Conservation (phyloP, 257 asterid species). For the Primulina eburnea region DNA sequence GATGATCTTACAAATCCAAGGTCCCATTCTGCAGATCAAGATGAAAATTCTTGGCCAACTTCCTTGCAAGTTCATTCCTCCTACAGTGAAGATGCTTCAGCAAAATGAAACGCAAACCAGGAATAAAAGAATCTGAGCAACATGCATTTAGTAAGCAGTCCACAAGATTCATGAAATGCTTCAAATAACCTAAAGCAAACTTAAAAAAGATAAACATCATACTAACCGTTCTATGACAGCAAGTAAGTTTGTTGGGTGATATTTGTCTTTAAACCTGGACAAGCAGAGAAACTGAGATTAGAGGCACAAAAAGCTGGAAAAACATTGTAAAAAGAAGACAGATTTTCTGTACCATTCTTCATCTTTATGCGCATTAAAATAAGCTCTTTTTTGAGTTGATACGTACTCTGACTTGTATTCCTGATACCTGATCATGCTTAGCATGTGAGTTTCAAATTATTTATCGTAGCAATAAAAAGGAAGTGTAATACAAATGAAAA, state of each 20-base stretch:
- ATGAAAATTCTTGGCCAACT: conserved; percentile 78
- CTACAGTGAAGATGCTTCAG: conserved; percentile 36
- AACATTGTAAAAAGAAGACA: neutral
- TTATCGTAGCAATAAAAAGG: neutral
- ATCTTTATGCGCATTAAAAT: conserved; percentile 79
- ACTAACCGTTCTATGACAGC: conserved; percentile 81
- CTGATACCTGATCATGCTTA: conserved; percentile 60
- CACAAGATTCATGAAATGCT: neutral
- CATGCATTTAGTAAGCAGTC: conserved; percentile 13
- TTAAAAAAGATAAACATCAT: conserved; percentile 13
- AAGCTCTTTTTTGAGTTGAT: conserved; percentile 79
- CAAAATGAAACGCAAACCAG: conserved; percentile 16
- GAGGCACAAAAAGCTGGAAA: conserved; percentile 14
- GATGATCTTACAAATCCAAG: conserved; percentile 67
- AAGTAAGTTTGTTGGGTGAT: conserved; percentile 86
- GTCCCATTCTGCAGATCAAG: conserved; percentile 88
- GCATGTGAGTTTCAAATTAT: conserved; percentile 22
- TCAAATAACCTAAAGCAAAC: conserved; percentile 1
- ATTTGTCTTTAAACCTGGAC: conserved; percentile 92
- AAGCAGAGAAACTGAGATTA: conserved; percentile 27
- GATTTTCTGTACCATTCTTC: conserved; percentile 75
- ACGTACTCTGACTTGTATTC: conserved; percentile 87
- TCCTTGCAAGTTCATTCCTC: conserved; percentile 81
- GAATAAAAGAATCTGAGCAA: neutral
- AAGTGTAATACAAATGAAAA: conserved; percentile 18